Evolutionary conservation across 352 stramenopile genomes (phyloP).

Genomic region (Phytopythium boreale): DNA sequence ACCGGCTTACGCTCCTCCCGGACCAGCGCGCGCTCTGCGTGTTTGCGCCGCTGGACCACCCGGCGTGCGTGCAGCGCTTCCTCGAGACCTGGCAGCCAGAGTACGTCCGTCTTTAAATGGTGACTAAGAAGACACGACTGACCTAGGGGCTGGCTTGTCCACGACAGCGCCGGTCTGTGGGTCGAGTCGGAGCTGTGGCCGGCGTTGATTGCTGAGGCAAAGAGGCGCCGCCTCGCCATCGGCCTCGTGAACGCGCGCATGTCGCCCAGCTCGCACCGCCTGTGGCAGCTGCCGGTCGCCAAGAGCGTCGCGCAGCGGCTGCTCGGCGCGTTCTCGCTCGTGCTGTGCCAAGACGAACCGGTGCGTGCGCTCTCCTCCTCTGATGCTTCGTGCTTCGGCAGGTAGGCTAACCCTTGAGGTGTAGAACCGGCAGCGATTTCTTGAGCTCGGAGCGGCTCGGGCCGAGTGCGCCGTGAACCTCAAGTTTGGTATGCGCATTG

Average conservation of each 20-base stretch:
- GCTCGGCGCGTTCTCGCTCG: constrained; percentile 41
- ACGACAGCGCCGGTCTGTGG: constrained; percentile 58
- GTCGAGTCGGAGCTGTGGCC: constrained; percentile 85
- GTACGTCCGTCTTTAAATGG: constrained; percentile 22
- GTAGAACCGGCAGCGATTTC: constrained; percentile 50
- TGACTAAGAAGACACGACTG: neutral
- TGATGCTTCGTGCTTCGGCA: neutral
- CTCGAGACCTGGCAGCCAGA: constrained; percentile 57
- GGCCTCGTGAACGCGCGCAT: constrained; percentile 67
- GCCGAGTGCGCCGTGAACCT: constrained; percentile 43
- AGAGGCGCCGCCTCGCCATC: constrained; percentile 43
- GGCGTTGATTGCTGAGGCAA: constrained; percentile 55
- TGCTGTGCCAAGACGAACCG: constrained; percentile 58
- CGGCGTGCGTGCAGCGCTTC: constrained; percentile 48
- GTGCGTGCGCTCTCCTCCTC: constrained; percentile 16
- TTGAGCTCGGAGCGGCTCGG: constrained; percentile 31
- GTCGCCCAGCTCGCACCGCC: constrained; percentile 40
- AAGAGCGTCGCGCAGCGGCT: constrained; percentile 20
- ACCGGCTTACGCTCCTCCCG: constrained; percentile 17
- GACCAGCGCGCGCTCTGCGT: constrained; percentile 34
- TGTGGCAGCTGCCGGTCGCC: constrained; percentile 47
- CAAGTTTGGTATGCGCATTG: constrained; percentile 58
- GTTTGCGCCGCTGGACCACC: constrained; percentile 67
- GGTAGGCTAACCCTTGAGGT: neutral
- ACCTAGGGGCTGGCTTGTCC: neutral